Evolutionary conservation across 805 yeast species (phyloP).

Genomic region (Ogataea siamensis): DNA sequence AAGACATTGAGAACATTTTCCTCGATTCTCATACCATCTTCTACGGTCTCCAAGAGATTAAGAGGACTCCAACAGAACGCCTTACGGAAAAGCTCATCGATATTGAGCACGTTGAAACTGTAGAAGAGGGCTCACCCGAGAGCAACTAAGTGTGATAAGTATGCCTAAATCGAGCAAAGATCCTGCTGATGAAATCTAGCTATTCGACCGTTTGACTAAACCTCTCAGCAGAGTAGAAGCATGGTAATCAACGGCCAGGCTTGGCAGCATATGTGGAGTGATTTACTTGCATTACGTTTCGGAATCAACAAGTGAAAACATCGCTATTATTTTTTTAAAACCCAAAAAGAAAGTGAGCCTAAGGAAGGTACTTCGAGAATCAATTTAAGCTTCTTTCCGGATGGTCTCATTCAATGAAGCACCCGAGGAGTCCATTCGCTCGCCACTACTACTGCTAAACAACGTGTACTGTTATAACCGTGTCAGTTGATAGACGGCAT

Average conservation of each 20-base stretch:
- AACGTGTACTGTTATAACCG: conserved; percentile 2
- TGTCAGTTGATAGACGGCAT: conserved; percentile 1
- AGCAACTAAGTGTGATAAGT: conserved; percentile 2
- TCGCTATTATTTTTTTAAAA: conserved; percentile 1
- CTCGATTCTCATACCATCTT: conserved; percentile 9
- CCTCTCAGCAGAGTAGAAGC: conserved; percentile 2
- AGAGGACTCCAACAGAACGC: conserved; percentile 2
- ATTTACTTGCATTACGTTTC: conserved; percentile 1
- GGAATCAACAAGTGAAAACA: conserved; percentile 1
- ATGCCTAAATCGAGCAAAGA: conserved; percentile 2
- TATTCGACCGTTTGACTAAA: conserved; percentile 1
- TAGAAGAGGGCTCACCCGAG: conserved; percentile 4
- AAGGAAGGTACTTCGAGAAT: conserved; percentile 1
- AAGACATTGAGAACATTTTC: conserved; percentile 47
- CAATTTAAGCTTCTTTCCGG: conserved; percentile 2
- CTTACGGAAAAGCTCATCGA: conserved; percentile 2
- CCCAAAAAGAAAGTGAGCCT: conserved; percentile 3
- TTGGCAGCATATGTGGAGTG: conserved; percentile 3
- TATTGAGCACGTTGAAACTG: conserved; percentile 7
- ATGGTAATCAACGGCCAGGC: conserved; percentile 3
- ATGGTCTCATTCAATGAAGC: conserved; percentile 3
- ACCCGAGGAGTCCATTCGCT: conserved; percentile 3
- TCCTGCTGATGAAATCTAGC: conserved; percentile 1
- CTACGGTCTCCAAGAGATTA: conserved; percentile 8
- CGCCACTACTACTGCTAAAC: conserved; percentile 2